These are phyloP conservation scores for Sarcomyxa edulis DNA, from an alignment of 768 basidiomycete genomes.

Conservation along the genomic window DNA sequence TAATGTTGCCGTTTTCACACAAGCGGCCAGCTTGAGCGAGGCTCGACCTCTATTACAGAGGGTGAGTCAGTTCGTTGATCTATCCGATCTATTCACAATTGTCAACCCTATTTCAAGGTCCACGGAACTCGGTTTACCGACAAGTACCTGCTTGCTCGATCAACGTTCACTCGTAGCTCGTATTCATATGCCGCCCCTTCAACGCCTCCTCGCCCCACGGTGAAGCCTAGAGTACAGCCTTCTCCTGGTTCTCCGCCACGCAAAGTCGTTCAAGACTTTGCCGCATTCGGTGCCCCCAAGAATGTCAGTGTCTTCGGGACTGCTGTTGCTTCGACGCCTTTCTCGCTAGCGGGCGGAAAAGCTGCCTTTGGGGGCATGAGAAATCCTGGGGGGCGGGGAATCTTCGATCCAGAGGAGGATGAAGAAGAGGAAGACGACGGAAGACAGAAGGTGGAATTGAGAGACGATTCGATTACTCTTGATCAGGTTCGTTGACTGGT, in stretches of 20 bases:
- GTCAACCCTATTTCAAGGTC: slow-evolving; percentile 47
- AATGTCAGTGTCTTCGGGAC: slow-evolving; percentile 80
- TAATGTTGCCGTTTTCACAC: slow-evolving; percentile 83
- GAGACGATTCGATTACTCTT: slow-evolving; percentile 82
- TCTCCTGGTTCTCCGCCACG: slow-evolving; percentile 61
- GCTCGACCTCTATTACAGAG: slow-evolving; percentile 76
- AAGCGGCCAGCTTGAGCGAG: slow-evolving; percentile 62
- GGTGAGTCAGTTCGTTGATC: slow-evolving; percentile 44
- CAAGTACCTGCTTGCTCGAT: slow-evolving; percentile 81
- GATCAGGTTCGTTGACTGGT: slow-evolving; percentile 66
- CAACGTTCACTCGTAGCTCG: slow-evolving; percentile 47
- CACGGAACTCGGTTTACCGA: slow-evolving; percentile 96
- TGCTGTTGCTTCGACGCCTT: slow-evolving; percentile 75
- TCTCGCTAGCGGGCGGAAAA: slow-evolving; percentile 73
- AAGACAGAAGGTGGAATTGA: slow-evolving; percentile 69
- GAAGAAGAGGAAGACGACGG: slow-evolving; percentile 65
- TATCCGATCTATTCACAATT: background rate
- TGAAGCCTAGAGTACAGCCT: slow-evolving; percentile 38
- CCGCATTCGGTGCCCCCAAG: slow-evolving; percentile 74
- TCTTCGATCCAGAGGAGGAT: slow-evolving; percentile 61
- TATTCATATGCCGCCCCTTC: slow-evolving; percentile 47
- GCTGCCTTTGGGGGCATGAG: slow-evolving; percentile 84
- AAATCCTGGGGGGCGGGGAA: slow-evolving; percentile 24
- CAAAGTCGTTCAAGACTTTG: slow-evolving; percentile 86
- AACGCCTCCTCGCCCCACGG: slow-evolving; percentile 34